Conservation (phyloP, 371 early-diverging fungal genomes). For the Lichtheimia corymbifera region DNA sequence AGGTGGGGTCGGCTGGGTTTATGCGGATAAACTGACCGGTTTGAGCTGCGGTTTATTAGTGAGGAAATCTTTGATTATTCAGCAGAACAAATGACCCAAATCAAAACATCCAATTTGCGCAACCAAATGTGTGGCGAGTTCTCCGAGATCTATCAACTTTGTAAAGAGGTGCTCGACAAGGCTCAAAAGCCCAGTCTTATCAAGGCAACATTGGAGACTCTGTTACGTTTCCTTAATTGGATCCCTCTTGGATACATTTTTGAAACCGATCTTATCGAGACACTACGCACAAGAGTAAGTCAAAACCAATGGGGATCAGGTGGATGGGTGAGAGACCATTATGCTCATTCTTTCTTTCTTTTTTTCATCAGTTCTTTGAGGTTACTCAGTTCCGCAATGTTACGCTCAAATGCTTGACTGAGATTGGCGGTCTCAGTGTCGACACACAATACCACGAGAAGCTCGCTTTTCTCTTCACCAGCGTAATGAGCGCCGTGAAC, state of each 20-base stretch:
- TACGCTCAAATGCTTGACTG: conserved; percentile 93
- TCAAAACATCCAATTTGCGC: conserved; percentile 89
- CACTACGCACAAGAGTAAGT: conserved; percentile 77
- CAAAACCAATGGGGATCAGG: background rate
- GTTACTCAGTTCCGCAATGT: conserved; percentile 88
- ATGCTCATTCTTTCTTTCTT: background rate
- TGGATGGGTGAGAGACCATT: too few relatives aligned
- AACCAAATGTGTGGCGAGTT: conserved; percentile 96
- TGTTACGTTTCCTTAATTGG: conserved; percentile 95
- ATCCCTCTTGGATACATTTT: conserved; percentile 97
- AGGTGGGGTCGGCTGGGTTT: too few relatives aligned
- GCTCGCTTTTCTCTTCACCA: conserved; percentile 79
- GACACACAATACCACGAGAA: conserved; percentile 77
- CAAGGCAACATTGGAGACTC: conserved; percentile 89
- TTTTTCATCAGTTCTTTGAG: conserved; percentile 67
- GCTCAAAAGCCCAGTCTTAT: conserved; percentile 88
- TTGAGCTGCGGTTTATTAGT: conserved; percentile 46
- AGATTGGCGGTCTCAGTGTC: conserved; percentile 84
- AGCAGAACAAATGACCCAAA: conserved; percentile 97
- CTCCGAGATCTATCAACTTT: conserved; percentile 93
- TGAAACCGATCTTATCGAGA: conserved; percentile 90
- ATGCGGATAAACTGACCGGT: background rate
- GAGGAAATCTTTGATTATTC: conserved; percentile 99
- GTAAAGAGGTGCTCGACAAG: conserved; percentile 93
- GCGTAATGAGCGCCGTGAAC: conserved; percentile 72